Base-by-base conservation (phyloP, 345 rosid species). In the Populus simonii region DNA sequence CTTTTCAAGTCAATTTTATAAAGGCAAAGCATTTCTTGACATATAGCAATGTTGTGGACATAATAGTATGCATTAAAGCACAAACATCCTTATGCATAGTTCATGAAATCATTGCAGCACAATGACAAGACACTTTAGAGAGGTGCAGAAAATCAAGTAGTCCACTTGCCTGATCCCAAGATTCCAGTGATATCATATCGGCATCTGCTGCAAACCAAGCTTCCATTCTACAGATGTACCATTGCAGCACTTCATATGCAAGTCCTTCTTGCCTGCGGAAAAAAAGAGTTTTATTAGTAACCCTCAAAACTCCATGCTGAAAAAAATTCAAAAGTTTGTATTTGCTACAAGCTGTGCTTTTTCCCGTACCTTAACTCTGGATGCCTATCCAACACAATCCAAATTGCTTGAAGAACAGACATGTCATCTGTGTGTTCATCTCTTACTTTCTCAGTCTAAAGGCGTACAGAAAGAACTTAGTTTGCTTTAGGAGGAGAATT, bases 181-280 rank as follows among this genome's bases (percentile, higher is more conserved):
- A 86, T 87, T 89, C 90, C 36, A 92, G 85, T 17, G 98, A 93
- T 74, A 93, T 93, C 89, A 88, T 82, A 84, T 93, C 95, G 1
- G 94, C 94, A 85, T 93, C 98, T 68, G 90, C 92, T 20, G 98
- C 94, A 89, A 93, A 93, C 98, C 98, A 93, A 39, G 96, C 98
- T 84, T 93, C 98, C 94, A 93, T 89, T 85, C 98, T 85, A 84
- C 98, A 93, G 67, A 93, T 86, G 80, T 88, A 93, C 98, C 98
- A 92, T 72, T 92, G 97, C 83, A 93, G 71, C 81, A 93, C 98
- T 85, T 93, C 92, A 83, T 90, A 45, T 8, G 94, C 94, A 36
- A 88, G 87, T 68, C 94, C 98, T 80, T 87, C 85, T 85, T 81
- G 94, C 81, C 98, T 93, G 80, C 38, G 82, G 65, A 43, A 76